Evolutionary conservation across 169 alveolate genomes (phyloP), one percentile per base, ranked within the genome.

Genomic region (Miamiensis avidus): DNA sequence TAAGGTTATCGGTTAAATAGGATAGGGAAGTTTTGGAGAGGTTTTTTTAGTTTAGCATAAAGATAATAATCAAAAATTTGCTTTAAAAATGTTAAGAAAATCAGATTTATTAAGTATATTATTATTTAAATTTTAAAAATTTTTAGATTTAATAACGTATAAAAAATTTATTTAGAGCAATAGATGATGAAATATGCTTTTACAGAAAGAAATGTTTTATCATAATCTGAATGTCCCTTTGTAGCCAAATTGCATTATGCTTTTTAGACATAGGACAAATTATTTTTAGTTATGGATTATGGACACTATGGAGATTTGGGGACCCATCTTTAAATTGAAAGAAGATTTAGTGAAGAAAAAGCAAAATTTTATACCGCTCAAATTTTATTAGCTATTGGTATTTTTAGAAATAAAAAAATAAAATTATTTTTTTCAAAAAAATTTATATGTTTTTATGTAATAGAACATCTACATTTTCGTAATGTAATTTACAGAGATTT

Each of bases 151-250:
- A 49, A 11, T 4, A 11, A 49, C 20, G 20, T 49, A 49, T 49
- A 11, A 11, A 49, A 11, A 11, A 11, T 11, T 11, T 49, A 49
- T 49, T 49, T 11, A 49, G 69, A 49, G 20, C 4, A 4, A 4
- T 49, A 49, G 20, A 49, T 73, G 31, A 73, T 73, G 31, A 73
- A 73, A 73, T 73, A 73, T 73, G 76, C 76, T 1, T 73, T 15
- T 26, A 73, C 76, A n/a, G 76, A 73, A 73, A 73, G 76, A 73
- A 73, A 73, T 73, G n/a, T 73, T n/a, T 6, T 73, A 4, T 73
- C 76, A n/a, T 73, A n/a, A 73, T 6, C 76, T 15, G 31, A 73
- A 4, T 29, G 31, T 26, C 76, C 76, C 76, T 73, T 73, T 73
- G 6, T 73, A 73, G 76, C 31, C 20, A 73, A 73, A 73, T 29